Percentiles rank a stretch among this genome's conserved stretches.
These are phyloP conservation scores for Mucor circinelloides DNA, from an alignment of 371 early-diverging fungal genomes.

Conservation along the genomic window DNA sequence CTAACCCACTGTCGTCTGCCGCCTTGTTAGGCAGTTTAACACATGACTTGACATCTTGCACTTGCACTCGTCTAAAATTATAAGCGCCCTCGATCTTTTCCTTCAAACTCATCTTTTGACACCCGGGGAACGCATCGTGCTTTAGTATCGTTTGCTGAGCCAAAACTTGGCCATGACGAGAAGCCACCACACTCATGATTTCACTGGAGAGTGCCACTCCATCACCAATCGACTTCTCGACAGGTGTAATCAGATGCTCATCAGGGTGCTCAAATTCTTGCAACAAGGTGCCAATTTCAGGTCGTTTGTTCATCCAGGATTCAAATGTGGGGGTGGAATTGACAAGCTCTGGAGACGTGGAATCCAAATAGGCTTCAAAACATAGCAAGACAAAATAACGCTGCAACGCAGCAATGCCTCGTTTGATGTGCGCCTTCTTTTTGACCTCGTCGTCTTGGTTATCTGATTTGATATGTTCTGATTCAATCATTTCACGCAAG, in stretches of 20 bases:
- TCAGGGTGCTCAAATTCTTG: slow-evolving; percentile 38
- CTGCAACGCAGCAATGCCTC: slow-evolving; percentile 36
- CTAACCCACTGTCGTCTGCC: slow-evolving; percentile 38
- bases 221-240: slow-evolving; percentile 53
- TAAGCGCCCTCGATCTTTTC: slow-evolving; percentile 64
- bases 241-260: slow-evolving; percentile 40
- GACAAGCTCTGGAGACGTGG: slow-evolving; percentile 18
- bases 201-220: slow-evolving; percentile 62
- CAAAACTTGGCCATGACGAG: slow-evolving; percentile 55
- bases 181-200: slow-evolving; percentile 55
- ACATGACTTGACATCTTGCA: slow-evolving; percentile 28
- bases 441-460: slow-evolving; percentile 19
- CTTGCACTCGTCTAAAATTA: slow-evolving; percentile 52
- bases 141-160: slow-evolving; percentile 61
- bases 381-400: slow-evolving; percentile 58
- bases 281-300: slow-evolving; percentile 52
- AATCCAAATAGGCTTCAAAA: slow-evolving; percentile 48
- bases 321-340: slow-evolving; percentile 37
- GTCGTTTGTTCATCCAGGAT: slow-evolving; percentile 49
- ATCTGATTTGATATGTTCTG: slow-evolving; percentile 40
- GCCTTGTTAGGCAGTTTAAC: slow-evolving; percentile 31
- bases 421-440: slow-evolving; percentile 16
- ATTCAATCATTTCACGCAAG: slow-evolving; percentile 57
- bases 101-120: slow-evolving; percentile 57
- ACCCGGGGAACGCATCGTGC: slow-evolving; percentile 63